Evolutionary conservation across 495 filamentous ascomycete species (phyloP).

Genomic region (Cudoniella acicularis): DNA sequence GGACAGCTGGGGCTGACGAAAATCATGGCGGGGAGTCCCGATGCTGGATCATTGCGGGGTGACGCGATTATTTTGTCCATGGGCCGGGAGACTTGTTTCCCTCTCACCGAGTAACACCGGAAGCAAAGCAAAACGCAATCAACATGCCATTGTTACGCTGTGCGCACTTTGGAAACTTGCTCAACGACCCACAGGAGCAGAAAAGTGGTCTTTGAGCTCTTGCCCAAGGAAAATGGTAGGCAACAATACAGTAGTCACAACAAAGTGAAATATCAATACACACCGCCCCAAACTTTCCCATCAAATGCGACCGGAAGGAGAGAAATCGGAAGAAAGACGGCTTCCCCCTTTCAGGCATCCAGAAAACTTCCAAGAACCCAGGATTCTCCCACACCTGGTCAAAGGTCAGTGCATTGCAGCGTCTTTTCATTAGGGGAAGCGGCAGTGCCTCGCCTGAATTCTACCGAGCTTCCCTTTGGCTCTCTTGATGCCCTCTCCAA

Average conservation of each 20-base stretch:
- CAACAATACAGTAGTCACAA: neutral
- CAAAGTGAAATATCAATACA: neutral
- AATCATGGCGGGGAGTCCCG: neutral
- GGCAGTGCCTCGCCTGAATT: neutral
- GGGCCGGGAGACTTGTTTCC: neutral
- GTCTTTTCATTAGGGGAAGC: neutral
- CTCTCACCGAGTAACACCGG: neutral
- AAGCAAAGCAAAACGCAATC: neutral
- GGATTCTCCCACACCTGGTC: neutral
- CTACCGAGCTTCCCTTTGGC: neutral
- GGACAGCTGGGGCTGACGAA: neutral
- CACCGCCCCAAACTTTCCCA: neutral
- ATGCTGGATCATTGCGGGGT: neutral
- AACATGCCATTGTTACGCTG: neutral
- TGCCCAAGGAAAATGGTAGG: neutral
- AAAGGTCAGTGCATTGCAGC: neutral
- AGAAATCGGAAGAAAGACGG: neutral
- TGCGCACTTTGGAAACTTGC: neutral
- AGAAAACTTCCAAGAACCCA: neutral
- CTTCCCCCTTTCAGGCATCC: neutral
- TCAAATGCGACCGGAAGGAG: neutral
- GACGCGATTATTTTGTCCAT: neutral
- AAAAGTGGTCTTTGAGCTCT: neutral
- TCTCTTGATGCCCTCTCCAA: neutral
- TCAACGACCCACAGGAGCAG: neutral